Percentiles rank a stretch among this genome's conserved stretches.
phyloP scores from a whole-genome alignment of 1,284 basidiomycete species.

The Bjerkandera adusta region DNA sequence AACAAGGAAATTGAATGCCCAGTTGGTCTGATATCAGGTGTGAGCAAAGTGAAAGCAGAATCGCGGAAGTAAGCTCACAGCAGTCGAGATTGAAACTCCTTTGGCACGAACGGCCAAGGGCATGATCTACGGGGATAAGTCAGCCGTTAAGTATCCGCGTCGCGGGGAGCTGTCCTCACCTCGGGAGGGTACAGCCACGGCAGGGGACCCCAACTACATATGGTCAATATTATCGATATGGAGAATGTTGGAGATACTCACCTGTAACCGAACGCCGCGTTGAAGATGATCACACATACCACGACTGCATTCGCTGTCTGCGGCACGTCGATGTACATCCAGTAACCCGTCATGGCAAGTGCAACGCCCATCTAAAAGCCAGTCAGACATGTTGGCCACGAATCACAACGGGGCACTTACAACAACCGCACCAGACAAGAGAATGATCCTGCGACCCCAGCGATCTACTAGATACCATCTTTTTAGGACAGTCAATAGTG shows the following conservation, averaged over 20 bases:
- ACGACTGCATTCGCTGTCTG: slow-evolving; percentile 90
- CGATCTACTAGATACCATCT: slow-evolving; percentile 96
- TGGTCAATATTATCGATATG: slow-evolving; percentile 8
- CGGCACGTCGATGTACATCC: slow-evolving; percentile 90
- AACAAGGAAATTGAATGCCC: slow-evolving; percentile 89
- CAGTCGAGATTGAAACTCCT: slow-evolving; percentile 91
- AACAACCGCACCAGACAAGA: slow-evolving; percentile 88
- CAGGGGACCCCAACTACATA: slow-evolving; percentile 66
- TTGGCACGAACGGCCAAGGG: slow-evolving; percentile 89
- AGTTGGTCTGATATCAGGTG: slow-evolving; percentile 46
- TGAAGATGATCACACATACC: slow-evolving; percentile 89
- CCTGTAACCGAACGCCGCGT: slow-evolving; percentile 90
- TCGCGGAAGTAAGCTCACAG: slow-evolving; percentile 26
- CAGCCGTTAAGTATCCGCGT: neutral
- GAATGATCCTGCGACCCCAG: slow-evolving; percentile 87
- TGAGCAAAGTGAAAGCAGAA: neutral
- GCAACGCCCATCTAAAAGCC: slow-evolving; percentile 69
- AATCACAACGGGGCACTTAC: slow-evolving; percentile 42
- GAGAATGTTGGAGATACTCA: slow-evolving; percentile 18
- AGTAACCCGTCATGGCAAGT: slow-evolving; percentile 82
- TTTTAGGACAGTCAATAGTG: slow-evolving; percentile 19
- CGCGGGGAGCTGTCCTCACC: slow-evolving; percentile 42
- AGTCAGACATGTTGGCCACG: slow-evolving; percentile 1
- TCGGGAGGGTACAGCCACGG: slow-evolving; percentile 90
- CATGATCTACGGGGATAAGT: slow-evolving; percentile 68